Base-by-base conservation (phyloP, 2,329 filamentous ascomycete species). In the Dactylellina leptospora region DNA sequence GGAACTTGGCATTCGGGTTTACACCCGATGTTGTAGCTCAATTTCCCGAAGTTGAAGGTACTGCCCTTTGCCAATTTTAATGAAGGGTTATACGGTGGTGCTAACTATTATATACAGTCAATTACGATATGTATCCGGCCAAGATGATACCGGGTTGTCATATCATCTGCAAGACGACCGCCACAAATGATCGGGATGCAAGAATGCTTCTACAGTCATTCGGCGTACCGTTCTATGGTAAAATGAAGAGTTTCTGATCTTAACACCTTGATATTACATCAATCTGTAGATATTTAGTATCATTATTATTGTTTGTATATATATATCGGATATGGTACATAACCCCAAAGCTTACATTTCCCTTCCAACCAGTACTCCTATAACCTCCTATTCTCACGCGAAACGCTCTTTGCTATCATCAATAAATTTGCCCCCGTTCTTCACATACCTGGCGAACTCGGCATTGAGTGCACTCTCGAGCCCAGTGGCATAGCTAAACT, bases 21-120 rank as follows among this genome's bases (percentile, higher is more conserved):
- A 85, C 84, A 11, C 84, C 88, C 3, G 88, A 91, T 68, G 87
- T 90, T 76, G 87, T 96, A 77, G 87, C 89, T 54, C 83, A 91
- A 75, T 99, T 97, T 82, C 95, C 95, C 0, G 95, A 99, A 82
- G 86, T 99, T 47, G 93, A 97, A 81, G 87, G 92, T 96, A 82
- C n/a, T n/a, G n/a, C n/a, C n/a, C n/a, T n/a, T n/a, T n/a, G n/a
- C n/a, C n/a, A 42, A 9, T 30, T 18, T 6, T 33, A 33, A 33
- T 6, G 11, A 33, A 33, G 28, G 28, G 28, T 33, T n/a, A n/a
- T n/a, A n/a, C n/a, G n/a, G 11, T 33, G 28, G 27, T n/a, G 75
- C 74, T 75, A 72, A 23, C 60, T 47, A 20, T 40, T 36, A 42
- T 27, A 33, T 16, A 13, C 44, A 76, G 76, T 76, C 4, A 77